Conservation (phyloP, 2,329 filamentous ascomycete species). For the Claviceps sp. region DNA sequence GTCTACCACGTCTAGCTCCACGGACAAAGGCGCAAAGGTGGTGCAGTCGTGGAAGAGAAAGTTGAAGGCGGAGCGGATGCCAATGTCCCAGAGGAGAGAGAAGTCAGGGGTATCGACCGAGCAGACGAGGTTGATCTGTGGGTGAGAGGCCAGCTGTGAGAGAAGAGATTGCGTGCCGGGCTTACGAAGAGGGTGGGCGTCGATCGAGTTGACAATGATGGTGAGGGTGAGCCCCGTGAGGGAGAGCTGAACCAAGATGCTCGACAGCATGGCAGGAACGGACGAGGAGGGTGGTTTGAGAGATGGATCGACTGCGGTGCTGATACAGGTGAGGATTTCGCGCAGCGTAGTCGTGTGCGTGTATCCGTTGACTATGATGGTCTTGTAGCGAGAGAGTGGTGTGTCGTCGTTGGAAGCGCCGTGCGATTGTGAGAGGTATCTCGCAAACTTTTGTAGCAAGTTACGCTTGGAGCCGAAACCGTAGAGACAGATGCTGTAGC, state of each 20-base stretch:
- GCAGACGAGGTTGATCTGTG: slow-evolving; percentile 57
- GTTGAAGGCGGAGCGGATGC: slow-evolving; percentile 67
- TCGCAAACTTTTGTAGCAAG: slow-evolving; percentile 63
- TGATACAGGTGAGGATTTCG: slow-evolving; percentile 58
- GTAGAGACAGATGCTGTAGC: slow-evolving; percentile 82
- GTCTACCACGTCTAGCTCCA: slow-evolving; percentile 75
- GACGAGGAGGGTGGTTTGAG: slow-evolving; percentile 44
- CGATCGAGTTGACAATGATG: slow-evolving; percentile 75
- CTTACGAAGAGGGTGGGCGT: slow-evolving; percentile 63
- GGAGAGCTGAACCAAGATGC: slow-evolving; percentile 47
- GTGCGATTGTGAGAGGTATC: slow-evolving; percentile 35
- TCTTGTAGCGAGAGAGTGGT: slow-evolving; percentile 20
- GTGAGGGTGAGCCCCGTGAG: slow-evolving; percentile 36
- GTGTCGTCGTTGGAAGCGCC: slow-evolving; percentile 17
- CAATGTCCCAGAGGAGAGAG: slow-evolving; percentile 77
- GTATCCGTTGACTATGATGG: slow-evolving; percentile 84
- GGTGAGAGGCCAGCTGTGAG: slow-evolving; percentile 61
- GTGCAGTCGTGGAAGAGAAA: slow-evolving; percentile 92
- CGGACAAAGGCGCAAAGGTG: slow-evolving; percentile 62
- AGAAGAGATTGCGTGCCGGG: slow-evolving; percentile 57
- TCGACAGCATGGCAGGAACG: slow-evolving; percentile 53
- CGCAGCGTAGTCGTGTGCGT: slow-evolving; percentile 49
- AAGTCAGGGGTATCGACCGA: slow-evolving; percentile 85
- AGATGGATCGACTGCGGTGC: slow-evolving; percentile 42
- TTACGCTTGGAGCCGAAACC: slow-evolving; percentile 82